A percentile compares a stretch with the other conserved stretches of the same genome.
phyloP scores from a whole-genome alignment of 208 protist genomes.

The Trypanosoma caninum region DNA sequence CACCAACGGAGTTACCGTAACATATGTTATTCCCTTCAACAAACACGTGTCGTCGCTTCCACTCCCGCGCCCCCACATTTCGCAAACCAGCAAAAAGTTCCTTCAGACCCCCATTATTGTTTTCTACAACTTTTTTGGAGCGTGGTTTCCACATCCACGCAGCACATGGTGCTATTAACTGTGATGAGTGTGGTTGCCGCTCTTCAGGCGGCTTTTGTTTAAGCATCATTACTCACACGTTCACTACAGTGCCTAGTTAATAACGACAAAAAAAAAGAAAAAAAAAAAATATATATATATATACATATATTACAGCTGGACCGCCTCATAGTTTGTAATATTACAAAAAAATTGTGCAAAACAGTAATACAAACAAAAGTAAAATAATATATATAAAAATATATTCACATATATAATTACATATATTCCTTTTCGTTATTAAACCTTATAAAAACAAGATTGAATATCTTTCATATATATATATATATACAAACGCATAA shows the following conservation, averaged over 20 bases:
- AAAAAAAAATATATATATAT: conserved; percentile 4
- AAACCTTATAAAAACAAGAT: background rate
- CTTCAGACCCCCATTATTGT: conserved; percentile 16
- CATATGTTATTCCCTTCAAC: conserved; percentile 38
- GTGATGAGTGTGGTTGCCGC: conserved; percentile 4
- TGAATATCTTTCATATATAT: no score
- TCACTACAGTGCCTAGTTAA: no score
- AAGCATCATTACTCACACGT: background rate
- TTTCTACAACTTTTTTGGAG: conserved; percentile 36
- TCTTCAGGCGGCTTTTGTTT: background rate
- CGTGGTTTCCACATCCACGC: conserved; percentile 78
- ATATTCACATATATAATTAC: background rate
- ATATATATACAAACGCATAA: background rate
- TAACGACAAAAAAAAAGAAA: no score
- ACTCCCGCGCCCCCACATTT: conserved; percentile 41
- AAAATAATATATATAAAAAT: background rate
- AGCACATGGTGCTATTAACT: conserved; percentile 20
- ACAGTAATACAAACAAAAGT: background rate
- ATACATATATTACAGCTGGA: background rate
- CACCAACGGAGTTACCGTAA: conserved; percentile 38
- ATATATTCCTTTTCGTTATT: no score
- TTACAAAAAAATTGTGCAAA: no score
- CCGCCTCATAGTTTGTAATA: no score
- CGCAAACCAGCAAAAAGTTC: conserved; percentile 36
- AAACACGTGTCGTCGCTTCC: conserved; percentile 56